phyloP scores from a whole-genome alignment of 2,329 filamentous ascomycete genomes.

The Bisporella sp. region DNA sequence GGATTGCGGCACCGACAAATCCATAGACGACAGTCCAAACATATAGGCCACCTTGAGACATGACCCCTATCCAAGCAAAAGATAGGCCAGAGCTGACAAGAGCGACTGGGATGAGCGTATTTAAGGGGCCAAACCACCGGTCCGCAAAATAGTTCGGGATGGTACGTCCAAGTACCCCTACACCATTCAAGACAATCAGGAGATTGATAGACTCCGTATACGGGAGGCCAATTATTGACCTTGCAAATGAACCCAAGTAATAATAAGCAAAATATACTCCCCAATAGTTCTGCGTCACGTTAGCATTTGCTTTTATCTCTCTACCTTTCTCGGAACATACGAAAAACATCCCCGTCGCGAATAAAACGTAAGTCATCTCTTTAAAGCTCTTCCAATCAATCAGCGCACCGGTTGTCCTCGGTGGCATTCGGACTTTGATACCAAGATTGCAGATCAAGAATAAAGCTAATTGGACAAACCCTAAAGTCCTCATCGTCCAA shows the following conservation, averaged over 20 bases:
- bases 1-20: slow-evolving; percentile 40
- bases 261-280: slow-evolving; percentile 35
- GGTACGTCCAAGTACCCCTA: slow-evolving; percentile 41
- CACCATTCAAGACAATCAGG: slow-evolving; percentile 45
- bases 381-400: slow-evolving; percentile 35
- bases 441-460: slow-evolving; percentile 28
- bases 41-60: slow-evolving; percentile 36
- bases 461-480: slow-evolving; percentile 33
- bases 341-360: slow-evolving; percentile 31
- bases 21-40: slow-evolving; percentile 45
- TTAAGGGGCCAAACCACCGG: slow-evolving; percentile 42
- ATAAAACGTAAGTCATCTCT: slow-evolving; percentile 35
- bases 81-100: slow-evolving; percentile 27
- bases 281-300: slow-evolving; percentile 14
- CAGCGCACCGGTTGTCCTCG: slow-evolving; percentile 31
- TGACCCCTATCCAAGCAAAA: slow-evolving; percentile 44
- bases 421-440: slow-evolving; percentile 29
- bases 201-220: slow-evolving; percentile 40
- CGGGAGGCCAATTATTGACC: slow-evolving; percentile 29
- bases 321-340: not conserved
- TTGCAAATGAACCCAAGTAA: slow-evolving; percentile 24
- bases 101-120: slow-evolving; percentile 40
- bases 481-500: slow-evolving; percentile 36
- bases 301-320: not conserved
- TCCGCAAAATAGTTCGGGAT: slow-evolving; percentile 42